Base-by-base conservation (phyloP, 1,139 yeast species). In the Neolecta irregularis region DNA sequence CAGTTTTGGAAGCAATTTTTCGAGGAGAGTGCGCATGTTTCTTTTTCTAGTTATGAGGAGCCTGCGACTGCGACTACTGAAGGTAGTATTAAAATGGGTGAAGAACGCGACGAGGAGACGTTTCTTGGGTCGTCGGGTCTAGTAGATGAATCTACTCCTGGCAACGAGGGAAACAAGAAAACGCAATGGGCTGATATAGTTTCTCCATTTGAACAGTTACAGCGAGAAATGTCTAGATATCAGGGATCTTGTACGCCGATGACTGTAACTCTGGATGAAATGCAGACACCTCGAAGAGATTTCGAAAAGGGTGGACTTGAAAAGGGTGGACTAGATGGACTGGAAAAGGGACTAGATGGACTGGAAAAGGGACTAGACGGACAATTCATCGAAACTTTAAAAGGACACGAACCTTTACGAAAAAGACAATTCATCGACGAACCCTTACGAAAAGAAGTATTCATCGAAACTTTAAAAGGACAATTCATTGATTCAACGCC, bases 11-110 rank as follows among this genome's bases (percentile, higher is more conserved):
- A 77, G 51, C 66, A 65, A 33, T 76, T 78, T 51, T 64, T 77
- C 46, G 91, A 78, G 49, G 70, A 74, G 40, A 72, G 81, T 23
- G 85, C 88, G 2, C 72, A 74, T 48, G 81, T 72, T 18, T 71
- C 70, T 43, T 54, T 74, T 22, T 58, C 66, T 16, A 70, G 73
- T 26, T 69, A 67, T 46, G 76, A 71, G 45, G 76, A 69, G 33
- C 44, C 37, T 4, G 46, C 35, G 13, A 37, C 39, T 12, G 43
- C 36, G 6, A 40, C 17, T 15, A n/a, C n/a, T 8, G 32, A 39
- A 6, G 37, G 34, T 28, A 29, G 28, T n/a, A 23, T 30, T 13
- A 26, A 28, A 16, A 28, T 21, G 12, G 12, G n/a, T 5, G 28
- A 11, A 9, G 34, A 21, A n/a, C 16, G 21, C 6, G 11, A 6